Base-by-base conservation (phyloP, 345 rosid species). In the Murraya koenigii region DNA sequence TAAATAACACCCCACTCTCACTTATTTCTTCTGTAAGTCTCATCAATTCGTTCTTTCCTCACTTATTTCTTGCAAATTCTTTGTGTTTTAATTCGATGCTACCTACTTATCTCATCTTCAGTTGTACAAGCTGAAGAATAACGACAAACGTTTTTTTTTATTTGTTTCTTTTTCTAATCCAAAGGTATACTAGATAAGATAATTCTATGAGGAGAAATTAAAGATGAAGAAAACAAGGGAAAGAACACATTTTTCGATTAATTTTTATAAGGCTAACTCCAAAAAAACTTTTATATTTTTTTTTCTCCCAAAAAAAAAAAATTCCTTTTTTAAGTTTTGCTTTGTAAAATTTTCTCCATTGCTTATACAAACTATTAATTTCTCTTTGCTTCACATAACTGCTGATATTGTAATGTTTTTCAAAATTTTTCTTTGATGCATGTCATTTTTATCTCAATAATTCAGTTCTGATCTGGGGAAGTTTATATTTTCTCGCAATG, bases 391-490 rank as follows among this genome's bases (percentile, higher is more conserved):
- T 7, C 22, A 30, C 20, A 23, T 41, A 4, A 39, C 71, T 67
- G 28, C 71, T 14, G 15, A 38, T 38, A 65, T 39, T 28, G 66
- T 7, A 23, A 41, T 20, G 23, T 35, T 33, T 72, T 55, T 17
- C 33, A 38, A 38, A 22, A 1, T 0, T 1, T 32, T 44, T 71
- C 23, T 49, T 26, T 15, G 11, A 36, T 47, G n/a, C n/a, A n/a
- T n/a, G 17, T 62, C 49, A 11, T 52, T 52, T 64, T 49, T 70
- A 39, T 74, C 68, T 80, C 23, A 55, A 0, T n/a, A 26, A 49
- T 28, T 68, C 35, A 52, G 38, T 66, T 54, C 77, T 77, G 71
- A 69, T 66, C 76, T 75, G 75, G 56, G 72, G 75, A 28, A 17
- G 59, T 61, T 25, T 65, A 25, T 44, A 5, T 36, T 30, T 60